Conservation (phyloP, 768 basidiomycete species). For the Astraeus odoratus region DNA sequence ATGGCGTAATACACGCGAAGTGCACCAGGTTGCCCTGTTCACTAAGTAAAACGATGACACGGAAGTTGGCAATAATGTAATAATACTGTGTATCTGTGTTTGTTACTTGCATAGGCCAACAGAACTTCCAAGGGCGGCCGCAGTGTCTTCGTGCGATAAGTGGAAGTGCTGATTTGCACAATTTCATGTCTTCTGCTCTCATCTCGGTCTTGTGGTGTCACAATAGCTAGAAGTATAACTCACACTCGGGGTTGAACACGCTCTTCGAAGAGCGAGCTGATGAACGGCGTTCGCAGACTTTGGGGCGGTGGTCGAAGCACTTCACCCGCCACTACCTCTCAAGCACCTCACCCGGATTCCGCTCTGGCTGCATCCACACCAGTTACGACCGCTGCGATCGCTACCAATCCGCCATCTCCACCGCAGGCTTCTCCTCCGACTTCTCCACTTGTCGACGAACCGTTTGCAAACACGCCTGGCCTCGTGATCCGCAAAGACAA, state of each 20-base stretch:
- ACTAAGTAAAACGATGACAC: no score
- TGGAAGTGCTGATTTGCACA: no score
- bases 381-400: constrained; percentile 16
- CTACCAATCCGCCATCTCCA: constrained; percentile 38
- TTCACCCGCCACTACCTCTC: constrained; percentile 18
- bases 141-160: no score
- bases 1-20: no score
- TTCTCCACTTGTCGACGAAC: constrained; percentile 20
- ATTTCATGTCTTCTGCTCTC: no score
- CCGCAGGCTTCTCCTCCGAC: constrained; percentile 34
- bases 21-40: no score
- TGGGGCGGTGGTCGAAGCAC: constrained; percentile 41
- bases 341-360: constrained; percentile 22
- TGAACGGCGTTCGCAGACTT: constrained; percentile 71
- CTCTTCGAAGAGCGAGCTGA: constrained; percentile 29
- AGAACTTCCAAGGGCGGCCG: no score
- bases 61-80: no score
- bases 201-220: no score
- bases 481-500: constrained; percentile 51
- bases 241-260: no score
- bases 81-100: no score
- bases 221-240: constrained; percentile 7
- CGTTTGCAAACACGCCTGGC: constrained; percentile 22
- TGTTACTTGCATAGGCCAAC: no score
- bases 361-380: constrained; percentile 16